Conservation (phyloP, 140 eudicot species). For the Oenanthe javanica region DNA sequence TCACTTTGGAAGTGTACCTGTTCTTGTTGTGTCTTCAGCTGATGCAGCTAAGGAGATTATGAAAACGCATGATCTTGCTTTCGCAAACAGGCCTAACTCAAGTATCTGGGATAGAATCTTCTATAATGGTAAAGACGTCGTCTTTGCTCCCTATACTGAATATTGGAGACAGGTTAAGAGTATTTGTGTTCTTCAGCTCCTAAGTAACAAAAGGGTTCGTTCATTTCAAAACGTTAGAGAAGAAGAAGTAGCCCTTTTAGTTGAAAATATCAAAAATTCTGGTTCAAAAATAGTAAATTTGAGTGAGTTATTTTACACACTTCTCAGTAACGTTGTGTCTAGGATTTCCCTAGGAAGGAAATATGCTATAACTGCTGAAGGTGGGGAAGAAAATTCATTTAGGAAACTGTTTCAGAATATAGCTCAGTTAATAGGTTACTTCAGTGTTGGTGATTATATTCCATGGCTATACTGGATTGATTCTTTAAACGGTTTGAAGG, state of each 20-base stretch:
- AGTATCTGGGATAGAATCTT: conserved; percentile 8
- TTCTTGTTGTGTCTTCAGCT: conserved; percentile 21
- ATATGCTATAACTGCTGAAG: background rate
- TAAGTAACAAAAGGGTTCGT: conserved; percentile 10
- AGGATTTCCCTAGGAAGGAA: conserved; percentile 8
- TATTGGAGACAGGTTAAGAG: conserved; percentile 27
- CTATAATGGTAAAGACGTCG: conserved; percentile 25
- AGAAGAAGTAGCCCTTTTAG: conserved; percentile 23
- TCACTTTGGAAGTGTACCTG: conserved; percentile 19
- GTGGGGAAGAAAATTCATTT: background rate
- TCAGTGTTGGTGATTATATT: conserved; percentile 14
- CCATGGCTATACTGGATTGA: conserved; percentile 45
- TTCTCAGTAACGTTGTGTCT: conserved; percentile 21
- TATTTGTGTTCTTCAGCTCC: conserved; percentile 21
- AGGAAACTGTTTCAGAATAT: background rate
- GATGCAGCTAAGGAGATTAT: conserved; percentile 20
- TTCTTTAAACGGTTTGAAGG: conserved; percentile 31
- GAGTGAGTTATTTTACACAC: conserved; percentile 18
- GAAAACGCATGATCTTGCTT: conserved; percentile 24
- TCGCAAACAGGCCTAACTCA: conserved; percentile 17
- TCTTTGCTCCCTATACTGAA: conserved; percentile 18
- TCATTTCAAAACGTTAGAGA: conserved; percentile 20
- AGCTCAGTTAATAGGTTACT: background rate
- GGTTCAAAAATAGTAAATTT: conserved; percentile 12
- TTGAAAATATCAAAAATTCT: conserved; percentile 8